Base-by-base conservation (phyloP, 2,329 filamentous ascomycete genomes). In the Ceratocystis eucalypticola region DNA sequence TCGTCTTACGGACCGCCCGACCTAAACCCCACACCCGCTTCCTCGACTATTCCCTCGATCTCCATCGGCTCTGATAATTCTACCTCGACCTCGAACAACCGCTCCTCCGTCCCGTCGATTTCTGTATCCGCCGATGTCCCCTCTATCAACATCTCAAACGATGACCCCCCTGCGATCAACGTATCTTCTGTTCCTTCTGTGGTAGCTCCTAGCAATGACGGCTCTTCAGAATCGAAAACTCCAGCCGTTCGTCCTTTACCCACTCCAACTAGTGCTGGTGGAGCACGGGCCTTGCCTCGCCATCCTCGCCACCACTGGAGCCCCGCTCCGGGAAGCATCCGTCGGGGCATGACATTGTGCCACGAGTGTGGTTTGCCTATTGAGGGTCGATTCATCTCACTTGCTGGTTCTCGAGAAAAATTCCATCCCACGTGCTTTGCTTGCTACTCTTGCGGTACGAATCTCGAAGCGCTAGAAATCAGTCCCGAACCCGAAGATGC, bases 391-490 rank as follows among this genome's bases (percentile, higher is more conserved):
- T 93, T 96, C 70, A 88, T 97, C 25, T 89, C 88, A 3, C 85
- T 96, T 5, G 86, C 86, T 1, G 91, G 91, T 30, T 80, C 83
- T 48, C 72, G 77, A 2, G 82, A 86, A 71, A 88, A 92, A 22
- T 97, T 97, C 74, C 94, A 99, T 71, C 92, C 94, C 0, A 85
- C 91, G 70, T 99, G 94, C 76, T 97, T 99, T 78, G 82, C 84
- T 55, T 99, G 94, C 78, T 88, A 90, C 74, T 83, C 89, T 68
- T 99, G 94, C 74, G 86, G 87, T 37, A 96, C 92, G 8, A 83
- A 86, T 22, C 87, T 99, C 20, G 94, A 99, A 77, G 93, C 91
- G 66, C 89, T 99, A 67, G 94, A 96, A 71, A 97, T 99, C 75
- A 96, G 94, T 70, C 91, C 91, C 0, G 94, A 99, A 75, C 94